A percentile compares a stretch with the other conserved stretches of the same genome.
phyloP scores from a whole-genome alignment of 352 stramenopile genomes.

The Phytophthora citricola region DNA sequence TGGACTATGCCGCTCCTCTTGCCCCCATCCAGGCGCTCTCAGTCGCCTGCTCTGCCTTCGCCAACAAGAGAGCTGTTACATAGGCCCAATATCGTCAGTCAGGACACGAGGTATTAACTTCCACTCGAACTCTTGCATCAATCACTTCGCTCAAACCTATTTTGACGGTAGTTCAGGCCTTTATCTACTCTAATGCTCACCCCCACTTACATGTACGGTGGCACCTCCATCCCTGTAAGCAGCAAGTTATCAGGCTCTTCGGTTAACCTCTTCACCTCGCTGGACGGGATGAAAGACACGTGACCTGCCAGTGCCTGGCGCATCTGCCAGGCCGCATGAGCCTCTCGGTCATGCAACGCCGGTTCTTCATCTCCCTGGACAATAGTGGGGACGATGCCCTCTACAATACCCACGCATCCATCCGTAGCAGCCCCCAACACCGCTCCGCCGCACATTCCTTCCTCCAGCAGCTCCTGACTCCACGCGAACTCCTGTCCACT shows the following conservation, averaged over 20 bases:
- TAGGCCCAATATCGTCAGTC: conserved; percentile 34
- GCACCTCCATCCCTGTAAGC: conserved; percentile 47
- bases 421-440: conserved; percentile 47
- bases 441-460: conserved; percentile 86
- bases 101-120: conserved; percentile 4
- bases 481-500: conserved; percentile 76
- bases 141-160: conserved; percentile 14
- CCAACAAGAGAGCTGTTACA: conserved; percentile 88
- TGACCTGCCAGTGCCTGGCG: conserved; percentile 72
- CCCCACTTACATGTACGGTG: conserved; percentile 23
- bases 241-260: conserved; percentile 37
- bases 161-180: conserved; percentile 20
- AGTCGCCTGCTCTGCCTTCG: conserved; percentile 84
- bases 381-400: conserved; percentile 75
- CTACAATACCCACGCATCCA: conserved; percentile 72
- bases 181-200: conserved; percentile 34
- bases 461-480: conserved; percentile 75
- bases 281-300: conserved; percentile 69
- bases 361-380: conserved; percentile 26
- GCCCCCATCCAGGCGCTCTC: conserved; percentile 83
- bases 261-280: conserved; percentile 59
- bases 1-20: conserved; percentile 80
- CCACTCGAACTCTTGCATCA: conserved; percentile 16
- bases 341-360: conserved; percentile 29
- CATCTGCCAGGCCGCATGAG: conserved; percentile 49